phyloP scores from a whole-genome alignment of 1,284 basidiomycete species.

The Moesziomyces antarcticus region DNA sequence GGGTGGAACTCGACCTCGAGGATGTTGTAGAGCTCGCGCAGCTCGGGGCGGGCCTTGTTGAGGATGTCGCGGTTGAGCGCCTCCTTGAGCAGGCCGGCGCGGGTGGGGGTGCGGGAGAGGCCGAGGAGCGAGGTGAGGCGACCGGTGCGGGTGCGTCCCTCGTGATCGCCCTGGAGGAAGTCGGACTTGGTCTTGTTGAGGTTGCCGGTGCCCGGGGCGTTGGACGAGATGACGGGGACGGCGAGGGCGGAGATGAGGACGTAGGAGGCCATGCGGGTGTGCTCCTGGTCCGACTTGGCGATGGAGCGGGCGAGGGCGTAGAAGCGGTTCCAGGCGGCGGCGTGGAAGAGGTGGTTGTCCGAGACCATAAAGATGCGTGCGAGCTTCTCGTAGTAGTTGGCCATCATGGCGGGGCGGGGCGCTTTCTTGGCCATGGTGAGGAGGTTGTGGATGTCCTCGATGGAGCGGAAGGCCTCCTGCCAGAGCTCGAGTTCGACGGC shows the following conservation, averaged over 20 bases:
- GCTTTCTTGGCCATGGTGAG: slow-evolving; percentile 89
- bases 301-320: slow-evolving; percentile 64
- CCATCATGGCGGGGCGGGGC: slow-evolving; percentile 95
- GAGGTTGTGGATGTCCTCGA: slow-evolving; percentile 97
- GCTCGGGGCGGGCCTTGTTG: slow-evolving; percentile 79
- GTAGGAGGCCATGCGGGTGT: slow-evolving; percentile 85
- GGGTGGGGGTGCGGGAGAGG: slow-evolving; percentile 84
- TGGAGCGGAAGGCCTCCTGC: slow-evolving; percentile 98
- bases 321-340: slow-evolving; percentile 93
- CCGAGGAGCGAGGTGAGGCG: slow-evolving; percentile 88
- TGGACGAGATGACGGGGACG: slow-evolving; percentile 83
- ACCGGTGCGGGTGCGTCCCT: slow-evolving; percentile 74
- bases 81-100: slow-evolving; percentile 78
- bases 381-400: slow-evolving; percentile 98
- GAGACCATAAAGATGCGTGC: slow-evolving; percentile 92
- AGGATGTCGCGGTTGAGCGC: slow-evolving; percentile 79
- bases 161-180: slow-evolving; percentile 74
- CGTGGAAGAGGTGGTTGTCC: slow-evolving; percentile 90
- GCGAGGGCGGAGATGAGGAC: slow-evolving; percentile 93
- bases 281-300: slow-evolving; percentile 75
- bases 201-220: slow-evolving; percentile 71
- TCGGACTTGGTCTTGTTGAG: slow-evolving; percentile 70
- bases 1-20: slow-evolving; percentile 97
- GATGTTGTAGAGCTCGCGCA: slow-evolving; percentile 87
- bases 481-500: slow-evolving; percentile 98